These are phyloP conservation scores for Lathyrus tuberosus DNA, from an alignment of 306 rosid genomes.

Conservation along the genomic window DNA sequence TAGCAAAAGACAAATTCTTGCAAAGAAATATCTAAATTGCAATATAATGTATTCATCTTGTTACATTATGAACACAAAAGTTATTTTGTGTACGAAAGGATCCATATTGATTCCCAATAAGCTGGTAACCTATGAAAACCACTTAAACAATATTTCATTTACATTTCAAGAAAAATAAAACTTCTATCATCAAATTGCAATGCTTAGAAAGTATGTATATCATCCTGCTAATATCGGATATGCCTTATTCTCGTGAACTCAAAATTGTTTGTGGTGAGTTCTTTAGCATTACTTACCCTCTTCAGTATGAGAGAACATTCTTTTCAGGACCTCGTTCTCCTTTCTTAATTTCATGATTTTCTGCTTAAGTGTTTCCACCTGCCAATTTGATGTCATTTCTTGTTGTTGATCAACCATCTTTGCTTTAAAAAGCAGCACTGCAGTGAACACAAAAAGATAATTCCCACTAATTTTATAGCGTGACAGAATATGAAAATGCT, in stretches of 20 bases:
- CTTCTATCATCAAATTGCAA: neutral
- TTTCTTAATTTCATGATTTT: constrained; percentile 67
- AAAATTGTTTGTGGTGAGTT: neutral
- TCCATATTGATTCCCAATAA: too few relatives aligned
- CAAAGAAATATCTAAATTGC: too few relatives aligned
- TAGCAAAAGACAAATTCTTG: too few relatives aligned
- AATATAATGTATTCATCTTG: too few relatives aligned
- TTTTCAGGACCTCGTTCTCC: constrained; percentile 72
- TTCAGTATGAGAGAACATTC: constrained; percentile 47
- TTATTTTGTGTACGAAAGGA: too few relatives aligned
- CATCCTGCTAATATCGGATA: constrained; percentile 6
- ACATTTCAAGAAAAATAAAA: too few relatives aligned
- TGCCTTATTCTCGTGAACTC: neutral
- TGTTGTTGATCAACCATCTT: constrained; percentile 65
- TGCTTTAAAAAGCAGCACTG: constrained; percentile 69
- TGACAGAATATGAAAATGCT: constrained; percentile 31
- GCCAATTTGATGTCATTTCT: constrained; percentile 58
- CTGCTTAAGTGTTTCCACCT: constrained; percentile 67
- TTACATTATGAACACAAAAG: too few relatives aligned
- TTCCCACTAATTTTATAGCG: neutral
- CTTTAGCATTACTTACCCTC: constrained; percentile 34
- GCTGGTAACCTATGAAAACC: too few relatives aligned
- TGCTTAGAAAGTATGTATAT: constrained; percentile 8
- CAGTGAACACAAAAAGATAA: constrained; percentile 27
- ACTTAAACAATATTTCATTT: too few relatives aligned